These are phyloP conservation scores for Astraeus odoratus DNA, from an alignment of 768 basidiomycete genomes.

Conservation along the genomic window DNA sequence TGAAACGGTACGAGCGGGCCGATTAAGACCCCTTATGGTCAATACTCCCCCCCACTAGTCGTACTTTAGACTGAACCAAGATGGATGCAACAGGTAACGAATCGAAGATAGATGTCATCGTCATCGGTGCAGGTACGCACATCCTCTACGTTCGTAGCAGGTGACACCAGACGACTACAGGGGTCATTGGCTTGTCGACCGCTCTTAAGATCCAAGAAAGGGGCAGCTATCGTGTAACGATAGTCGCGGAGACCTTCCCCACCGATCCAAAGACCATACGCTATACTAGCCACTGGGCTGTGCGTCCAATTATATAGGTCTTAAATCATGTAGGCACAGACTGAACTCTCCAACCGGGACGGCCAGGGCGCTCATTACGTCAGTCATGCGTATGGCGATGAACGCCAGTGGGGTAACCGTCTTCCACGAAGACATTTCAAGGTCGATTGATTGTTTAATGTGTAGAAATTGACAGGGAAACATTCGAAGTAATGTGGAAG, in stretches of 20 bases:
- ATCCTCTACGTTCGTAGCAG: too few relatives aligned
- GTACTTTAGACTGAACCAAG: too few relatives aligned
- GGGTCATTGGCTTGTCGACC: conserved; percentile 66
- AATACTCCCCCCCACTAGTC: too few relatives aligned
- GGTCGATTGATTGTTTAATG: not conserved
- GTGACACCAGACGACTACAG: too few relatives aligned
- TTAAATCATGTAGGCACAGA: too few relatives aligned
- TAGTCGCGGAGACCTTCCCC: conserved; percentile 67
- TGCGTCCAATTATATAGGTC: conserved; percentile 32
- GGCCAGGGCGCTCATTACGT: conserved; percentile 79
- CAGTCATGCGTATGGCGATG: conserved; percentile 45
- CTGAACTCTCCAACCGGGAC: not conserved
- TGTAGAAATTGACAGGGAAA: conserved; percentile 61
- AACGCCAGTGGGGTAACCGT: conserved; percentile 47
- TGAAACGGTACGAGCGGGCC: too few relatives aligned
- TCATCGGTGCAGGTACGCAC: too few relatives aligned
- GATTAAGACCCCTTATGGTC: too few relatives aligned
- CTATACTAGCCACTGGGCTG: conserved; percentile 82
- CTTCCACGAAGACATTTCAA: not conserved
- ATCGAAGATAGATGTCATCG: too few relatives aligned
- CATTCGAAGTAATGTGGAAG: conserved; percentile 70
- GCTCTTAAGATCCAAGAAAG: conserved; percentile 63
- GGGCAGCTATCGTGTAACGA: conserved; percentile 54
- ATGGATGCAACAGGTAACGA: too few relatives aligned
- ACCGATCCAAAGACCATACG: conserved; percentile 65